Evolutionary conservation across 2,329 filamentous ascomycete species (phyloP).

Genomic region (Colletotrichum tamarilloi): DNA sequence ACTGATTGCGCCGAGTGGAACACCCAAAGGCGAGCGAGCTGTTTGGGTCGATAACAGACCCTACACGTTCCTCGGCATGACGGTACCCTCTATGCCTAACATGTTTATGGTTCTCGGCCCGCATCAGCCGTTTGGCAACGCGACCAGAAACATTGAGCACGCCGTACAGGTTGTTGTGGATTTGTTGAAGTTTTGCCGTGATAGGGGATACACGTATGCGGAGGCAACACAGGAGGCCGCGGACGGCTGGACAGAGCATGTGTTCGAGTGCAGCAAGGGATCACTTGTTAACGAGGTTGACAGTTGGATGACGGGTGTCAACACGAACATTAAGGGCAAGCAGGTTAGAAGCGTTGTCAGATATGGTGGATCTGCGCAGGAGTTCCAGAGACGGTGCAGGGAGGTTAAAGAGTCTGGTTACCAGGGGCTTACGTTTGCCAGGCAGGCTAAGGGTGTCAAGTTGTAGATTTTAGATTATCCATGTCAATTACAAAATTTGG

Average conservation of each 20-base stretch:
- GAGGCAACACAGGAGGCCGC: slow-evolving; percentile 53
- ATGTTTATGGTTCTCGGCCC: not conserved
- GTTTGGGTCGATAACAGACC: not conserved
- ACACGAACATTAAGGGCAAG: slow-evolving; percentile 60
- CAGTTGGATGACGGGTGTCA: slow-evolving; percentile 67
- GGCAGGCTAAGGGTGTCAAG: not conserved
- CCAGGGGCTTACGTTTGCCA: slow-evolving; percentile 31
- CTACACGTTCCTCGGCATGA: not conserved
- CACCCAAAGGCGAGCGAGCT: not conserved
- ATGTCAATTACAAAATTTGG: not conserved
- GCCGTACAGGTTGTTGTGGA: slow-evolving; percentile 52
- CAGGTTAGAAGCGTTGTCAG: slow-evolving; percentile 56
- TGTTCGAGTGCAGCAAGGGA: slow-evolving; percentile 56
- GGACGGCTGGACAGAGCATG: slow-evolving; percentile 59
- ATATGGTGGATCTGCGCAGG: slow-evolving; percentile 57
- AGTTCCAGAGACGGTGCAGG: slow-evolving; percentile 52
- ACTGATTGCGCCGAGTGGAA: not conserved
- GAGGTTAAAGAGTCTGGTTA: slow-evolving; percentile 45
- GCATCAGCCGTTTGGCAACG: not conserved
- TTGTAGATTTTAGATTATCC: not conserved
- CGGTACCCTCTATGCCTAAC: not conserved
- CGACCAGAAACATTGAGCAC: not conserved
- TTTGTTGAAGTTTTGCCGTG: slow-evolving; percentile 45
- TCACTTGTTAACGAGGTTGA: slow-evolving; percentile 59
- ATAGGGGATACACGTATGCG: slow-evolving; percentile 47